Evolutionary conservation across 768 basidiomycete genomes (phyloP), one percentile per base, ranked within the genome.

Genomic region (Podaxis sp.): DNA sequence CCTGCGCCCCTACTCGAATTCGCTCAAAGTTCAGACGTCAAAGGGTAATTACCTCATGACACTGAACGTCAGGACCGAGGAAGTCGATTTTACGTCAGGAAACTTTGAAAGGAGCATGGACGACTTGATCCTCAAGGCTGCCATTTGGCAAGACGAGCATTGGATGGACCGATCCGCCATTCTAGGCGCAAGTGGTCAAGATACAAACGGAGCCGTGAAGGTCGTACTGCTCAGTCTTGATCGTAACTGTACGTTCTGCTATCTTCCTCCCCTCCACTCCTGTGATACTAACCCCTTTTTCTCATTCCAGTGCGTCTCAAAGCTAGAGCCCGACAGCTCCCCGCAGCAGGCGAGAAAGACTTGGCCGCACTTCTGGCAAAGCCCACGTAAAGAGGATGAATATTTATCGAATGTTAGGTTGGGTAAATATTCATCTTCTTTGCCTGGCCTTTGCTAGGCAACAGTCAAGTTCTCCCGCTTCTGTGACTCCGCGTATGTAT

Each of bases 11-110:
- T 89, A 93, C 71, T 75, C 87, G 0, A 76, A 80, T 1, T 89
- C 87, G 10, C 86, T 99, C 74, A 98, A 99, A 78, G 89, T 99
- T 5, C 95, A 95, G 76, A 99, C 97, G 0, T 91, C 90, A 5
- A 90, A 90, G 67, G 97, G 97, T 64, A 99, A 98, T 71, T 99
- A 98, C 72, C 82, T 99, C 3, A 80, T 85, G 0, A 89, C 90
- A 41, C 82, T 99, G 17, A 87, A 74, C 69, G 85, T 99, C 20
- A 87, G 95, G 24, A 88, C 87, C 0, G 96, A 99, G 73, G 84
- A 90, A 65, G 83, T 95, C 63, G 89, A 93, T 65, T 91, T 94
- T 70, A 70, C 81, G 24, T 75, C 77, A 33, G 76, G 76, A 20
- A 67, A 78, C 71, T 60, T 77, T 68, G 89, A 90, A 51, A 83